Evolutionary conservation across 129 eudicot species (phyloP).

Genomic region (Mikania micrantha): DNA sequence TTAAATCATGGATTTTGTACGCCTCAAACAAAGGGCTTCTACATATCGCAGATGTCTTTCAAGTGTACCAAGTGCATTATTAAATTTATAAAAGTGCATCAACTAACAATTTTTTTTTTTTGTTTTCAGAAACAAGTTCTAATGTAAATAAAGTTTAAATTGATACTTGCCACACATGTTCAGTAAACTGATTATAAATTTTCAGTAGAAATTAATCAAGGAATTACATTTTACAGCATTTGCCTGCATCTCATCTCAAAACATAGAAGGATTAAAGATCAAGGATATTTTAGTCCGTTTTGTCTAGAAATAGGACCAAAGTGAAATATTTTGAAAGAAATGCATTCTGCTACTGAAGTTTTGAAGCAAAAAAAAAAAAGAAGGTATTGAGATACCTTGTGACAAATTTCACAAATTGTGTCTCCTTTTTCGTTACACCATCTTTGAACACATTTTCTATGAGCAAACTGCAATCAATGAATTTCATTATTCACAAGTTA

Average conservation of each 20-base stretch:
- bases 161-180: not conserved
- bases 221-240: not conserved
- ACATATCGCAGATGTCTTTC: not conserved
- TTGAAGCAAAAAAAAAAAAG: not conserved
- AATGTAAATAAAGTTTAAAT: not conserved
- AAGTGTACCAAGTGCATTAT: not conserved
- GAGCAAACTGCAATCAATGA: conserved; percentile 54
- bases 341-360: not conserved
- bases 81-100: not conserved
- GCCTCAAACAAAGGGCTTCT: not conserved
- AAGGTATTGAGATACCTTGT: conserved; percentile 43
- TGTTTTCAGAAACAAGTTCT: not conserved
- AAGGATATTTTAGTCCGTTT: not conserved
- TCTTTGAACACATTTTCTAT: conserved; percentile 70
- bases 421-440: conserved; percentile 90
- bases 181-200: not conserved
- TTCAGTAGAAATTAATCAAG: not conserved
- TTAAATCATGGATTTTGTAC: not conserved
- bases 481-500: not conserved
- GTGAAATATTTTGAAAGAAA: not conserved
- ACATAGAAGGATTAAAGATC: not conserved
- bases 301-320: no score
- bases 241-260: not conserved
- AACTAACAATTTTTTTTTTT: not conserved
- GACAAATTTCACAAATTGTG: conserved; percentile 73